Percentiles rank a stretch among this genome's conserved stretches.
Conservation (phyloP, 2,329 filamentous ascomycete species). For the Penicillium corylophilum region DNA sequence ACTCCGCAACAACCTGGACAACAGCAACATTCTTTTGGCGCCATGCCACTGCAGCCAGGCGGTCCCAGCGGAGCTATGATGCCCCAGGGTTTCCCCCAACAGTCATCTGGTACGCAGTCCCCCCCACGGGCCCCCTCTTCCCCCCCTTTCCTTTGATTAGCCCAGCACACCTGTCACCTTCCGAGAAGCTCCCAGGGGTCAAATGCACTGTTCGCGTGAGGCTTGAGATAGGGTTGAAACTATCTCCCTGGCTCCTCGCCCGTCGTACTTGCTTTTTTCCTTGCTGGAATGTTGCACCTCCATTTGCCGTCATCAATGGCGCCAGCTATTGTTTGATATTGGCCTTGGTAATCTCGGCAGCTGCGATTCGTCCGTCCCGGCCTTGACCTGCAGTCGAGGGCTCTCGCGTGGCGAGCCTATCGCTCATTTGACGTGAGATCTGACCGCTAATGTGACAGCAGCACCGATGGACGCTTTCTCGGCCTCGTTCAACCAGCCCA, state of each 20-base stretch:
- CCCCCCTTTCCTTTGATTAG: conserved; percentile 14
- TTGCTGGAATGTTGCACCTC: conserved; percentile 3
- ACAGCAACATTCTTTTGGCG: conserved; percentile 36
- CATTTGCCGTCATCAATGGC: conserved; percentile 2
- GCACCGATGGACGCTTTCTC: conserved; percentile 39
- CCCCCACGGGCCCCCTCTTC: conserved; percentile 3
- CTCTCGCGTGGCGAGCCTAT: not conserved
- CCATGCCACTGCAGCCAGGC: conserved; percentile 35
- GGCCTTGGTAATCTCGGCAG: conserved; percentile 7
- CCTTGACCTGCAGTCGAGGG: not conserved
- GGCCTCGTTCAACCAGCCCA: conserved; percentile 35
- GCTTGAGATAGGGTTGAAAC: conserved; percentile 2
- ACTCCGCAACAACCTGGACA: conserved; percentile 30
- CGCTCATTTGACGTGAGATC: conserved; percentile 11
- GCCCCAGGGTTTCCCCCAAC: conserved; percentile 36
- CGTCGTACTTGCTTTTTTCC: conserved; percentile 1
- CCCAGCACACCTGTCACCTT: conserved; percentile 8
- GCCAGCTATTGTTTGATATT: conserved; percentile 1
- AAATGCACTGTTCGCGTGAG: conserved; percentile 1
- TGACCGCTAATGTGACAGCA: conserved; percentile 24
- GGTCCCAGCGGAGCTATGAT: conserved; percentile 41
- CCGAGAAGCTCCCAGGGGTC: not conserved
- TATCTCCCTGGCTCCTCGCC: not conserved
- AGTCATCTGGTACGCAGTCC: conserved; percentile 34
- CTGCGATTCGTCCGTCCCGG: conserved; percentile 3